Percentiles rank a stretch among this genome's conserved stretches.
Evolutionary conservation across 2,329 filamentous ascomycete species (phyloP).

Genomic region (Nakataea oryzae): DNA sequence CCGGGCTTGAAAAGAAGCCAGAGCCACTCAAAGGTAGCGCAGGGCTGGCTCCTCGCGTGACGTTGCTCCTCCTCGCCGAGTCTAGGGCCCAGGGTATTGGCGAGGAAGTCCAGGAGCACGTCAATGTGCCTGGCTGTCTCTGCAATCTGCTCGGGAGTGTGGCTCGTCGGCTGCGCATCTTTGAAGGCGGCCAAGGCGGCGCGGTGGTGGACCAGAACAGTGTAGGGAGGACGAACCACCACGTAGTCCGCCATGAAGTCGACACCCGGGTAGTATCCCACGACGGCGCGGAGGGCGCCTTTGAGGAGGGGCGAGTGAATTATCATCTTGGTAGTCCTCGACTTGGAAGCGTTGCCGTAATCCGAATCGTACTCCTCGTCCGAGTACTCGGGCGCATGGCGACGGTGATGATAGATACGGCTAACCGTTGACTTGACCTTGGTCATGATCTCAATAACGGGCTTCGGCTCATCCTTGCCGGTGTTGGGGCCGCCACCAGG

Average conservation of each 20-base stretch:
- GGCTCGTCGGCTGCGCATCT: slow-evolving; percentile 26
- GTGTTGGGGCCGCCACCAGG: slow-evolving; percentile 16
- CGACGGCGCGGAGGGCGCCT: slow-evolving; percentile 34
- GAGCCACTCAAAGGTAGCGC: slow-evolving; percentile 32
- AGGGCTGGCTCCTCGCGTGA: slow-evolving; percentile 24
- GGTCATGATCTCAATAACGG: slow-evolving; percentile 33
- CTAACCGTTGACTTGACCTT: slow-evolving; percentile 15
- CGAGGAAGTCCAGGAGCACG: slow-evolving; percentile 31
- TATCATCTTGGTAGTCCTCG: slow-evolving; percentile 26
- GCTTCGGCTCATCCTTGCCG: slow-evolving; percentile 16
- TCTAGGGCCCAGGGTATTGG: slow-evolving; percentile 22
- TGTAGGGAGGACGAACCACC: slow-evolving; percentile 32
- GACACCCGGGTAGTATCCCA: slow-evolving; percentile 35
- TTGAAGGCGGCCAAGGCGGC: slow-evolving; percentile 30
- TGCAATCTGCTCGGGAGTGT: slow-evolving; percentile 27
- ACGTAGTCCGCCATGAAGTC: slow-evolving; percentile 24
- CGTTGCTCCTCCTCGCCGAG: slow-evolving; percentile 29
- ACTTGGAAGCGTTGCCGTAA: slow-evolving; percentile 13
- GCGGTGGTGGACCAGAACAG: slow-evolving; percentile 34
- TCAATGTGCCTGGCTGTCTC: slow-evolving; percentile 33
- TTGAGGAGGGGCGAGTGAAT: slow-evolving; percentile 34
- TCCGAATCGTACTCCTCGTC: slow-evolving; percentile 15
- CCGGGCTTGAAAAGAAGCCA: slow-evolving; percentile 37
- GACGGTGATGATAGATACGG: background rate
- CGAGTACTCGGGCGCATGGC: slow-evolving; percentile 9